Percentiles rank a stretch among this genome's conserved stretches.
Evolutionary conservation across 768 basidiomycete genomes (phyloP).

Genomic region (Hemileccinum rubropunctum): DNA sequence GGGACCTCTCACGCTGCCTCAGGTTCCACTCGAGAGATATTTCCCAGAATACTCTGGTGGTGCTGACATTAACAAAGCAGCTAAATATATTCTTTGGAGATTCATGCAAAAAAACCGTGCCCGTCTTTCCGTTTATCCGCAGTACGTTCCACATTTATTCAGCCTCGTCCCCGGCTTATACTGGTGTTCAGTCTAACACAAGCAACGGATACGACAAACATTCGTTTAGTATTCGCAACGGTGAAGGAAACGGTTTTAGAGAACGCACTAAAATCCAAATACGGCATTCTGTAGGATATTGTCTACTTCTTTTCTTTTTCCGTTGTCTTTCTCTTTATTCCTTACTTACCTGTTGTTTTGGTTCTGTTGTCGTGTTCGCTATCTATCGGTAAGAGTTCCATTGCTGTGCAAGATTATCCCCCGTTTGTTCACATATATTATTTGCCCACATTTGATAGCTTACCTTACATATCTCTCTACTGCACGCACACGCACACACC

Average conservation of each 20-base stretch:
- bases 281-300: slow-evolving; percentile 67
- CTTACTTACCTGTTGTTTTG: not conserved
- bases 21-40: slow-evolving; percentile 74
- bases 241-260: slow-evolving; percentile 93
- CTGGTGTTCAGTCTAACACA: slow-evolving; percentile 61
- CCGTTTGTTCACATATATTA: too few species aligned
- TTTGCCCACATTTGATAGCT: too few species aligned
- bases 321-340: not conserved
- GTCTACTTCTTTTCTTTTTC: not conserved
- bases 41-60: slow-evolving; percentile 91
- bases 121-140: slow-evolving; percentile 84
- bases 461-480: too few species aligned
- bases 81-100: slow-evolving; percentile 91
- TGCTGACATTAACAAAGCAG: slow-evolving; percentile 88
- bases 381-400: slow-evolving; percentile 24
- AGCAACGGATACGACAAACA: slow-evolving; percentile 86
- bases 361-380: slow-evolving; percentile 17
- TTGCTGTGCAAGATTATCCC: too few species aligned
- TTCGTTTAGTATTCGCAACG: slow-evolving; percentile 77
- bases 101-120: slow-evolving; percentile 92
- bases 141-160: slow-evolving; percentile 49
- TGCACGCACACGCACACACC: too few species aligned
- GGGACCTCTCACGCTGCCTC: not conserved
- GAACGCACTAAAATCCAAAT: slow-evolving; percentile 80
- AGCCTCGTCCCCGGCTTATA: not conserved